Conservation (phyloP, 1,139 yeast species). For the Wickerhamiella infanticola region DNA sequence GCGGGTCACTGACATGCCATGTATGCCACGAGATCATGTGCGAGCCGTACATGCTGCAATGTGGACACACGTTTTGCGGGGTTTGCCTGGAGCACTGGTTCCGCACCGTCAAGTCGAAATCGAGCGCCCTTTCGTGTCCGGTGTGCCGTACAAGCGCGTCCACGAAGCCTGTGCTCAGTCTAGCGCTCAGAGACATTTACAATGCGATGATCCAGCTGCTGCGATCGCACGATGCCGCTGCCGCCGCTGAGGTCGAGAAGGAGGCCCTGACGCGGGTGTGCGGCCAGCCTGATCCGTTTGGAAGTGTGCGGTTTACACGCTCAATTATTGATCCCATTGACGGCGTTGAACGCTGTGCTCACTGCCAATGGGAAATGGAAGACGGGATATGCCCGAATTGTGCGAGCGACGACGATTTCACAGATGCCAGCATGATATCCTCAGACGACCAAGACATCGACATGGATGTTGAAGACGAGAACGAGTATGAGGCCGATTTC, state of each 20-base stretch:
- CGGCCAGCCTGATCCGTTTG: slow-evolving; percentile 25
- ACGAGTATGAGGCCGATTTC: slow-evolving; percentile 1
- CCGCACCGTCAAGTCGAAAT: slow-evolving; percentile 23
- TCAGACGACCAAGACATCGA: background rate
- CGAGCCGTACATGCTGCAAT: slow-evolving; percentile 23
- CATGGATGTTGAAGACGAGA: background rate
- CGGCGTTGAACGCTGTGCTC: slow-evolving; percentile 65
- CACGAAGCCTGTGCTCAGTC: slow-evolving; percentile 32
- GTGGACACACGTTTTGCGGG: slow-evolving; percentile 28
- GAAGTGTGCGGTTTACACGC: slow-evolving; percentile 30
- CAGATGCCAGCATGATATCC: background rate
- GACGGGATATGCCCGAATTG: slow-evolving; percentile 43
- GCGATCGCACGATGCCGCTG: slow-evolving; percentile 9
- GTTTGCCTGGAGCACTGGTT: slow-evolving; percentile 39
- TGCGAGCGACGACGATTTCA: slow-evolving; percentile 5
- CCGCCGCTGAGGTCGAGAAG: slow-evolving; percentile 20
- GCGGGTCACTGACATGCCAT: slow-evolving; percentile 16
- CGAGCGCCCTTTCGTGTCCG: slow-evolving; percentile 31
- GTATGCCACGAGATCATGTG: slow-evolving; percentile 25
- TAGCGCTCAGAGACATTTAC: slow-evolving; percentile 25
- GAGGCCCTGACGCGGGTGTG: background rate
- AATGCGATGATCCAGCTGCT: slow-evolving; percentile 13
- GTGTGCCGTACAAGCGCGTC: slow-evolving; percentile 34
- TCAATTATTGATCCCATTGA: slow-evolving; percentile 45
- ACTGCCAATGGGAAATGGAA: slow-evolving; percentile 71